Evolutionary conservation across 257 asterid genomes (phyloP).

Genomic region (Marsdenia floribunda): DNA sequence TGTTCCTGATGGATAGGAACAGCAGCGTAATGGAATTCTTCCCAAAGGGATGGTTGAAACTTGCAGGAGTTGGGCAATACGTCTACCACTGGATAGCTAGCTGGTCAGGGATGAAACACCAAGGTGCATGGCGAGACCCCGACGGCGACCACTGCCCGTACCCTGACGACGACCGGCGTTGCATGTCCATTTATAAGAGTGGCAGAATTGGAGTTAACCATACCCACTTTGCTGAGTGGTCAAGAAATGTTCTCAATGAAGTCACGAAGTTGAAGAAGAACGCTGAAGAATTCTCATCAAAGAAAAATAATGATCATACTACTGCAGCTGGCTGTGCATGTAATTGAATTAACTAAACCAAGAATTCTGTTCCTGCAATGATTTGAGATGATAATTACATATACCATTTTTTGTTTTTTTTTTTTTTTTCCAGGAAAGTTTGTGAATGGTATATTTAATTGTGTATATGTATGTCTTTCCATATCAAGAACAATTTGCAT

Average conservation of each 20-base stretch:
- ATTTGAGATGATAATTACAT: too few species aligned
- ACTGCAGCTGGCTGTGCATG: conserved; percentile 32
- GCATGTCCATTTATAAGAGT: conserved; percentile 55
- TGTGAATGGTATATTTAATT: too few species aligned
- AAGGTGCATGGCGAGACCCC: conserved; percentile 73
- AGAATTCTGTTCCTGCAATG: too few species aligned
- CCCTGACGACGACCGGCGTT: conserved; percentile 51
- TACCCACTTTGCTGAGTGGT: conserved; percentile 56
- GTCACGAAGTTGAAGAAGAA: conserved; percentile 31
- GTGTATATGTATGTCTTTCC: too few species aligned
- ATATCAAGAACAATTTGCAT: too few species aligned
- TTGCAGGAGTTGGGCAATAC: conserved; percentile 65
- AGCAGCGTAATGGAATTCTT: conserved; percentile 68
- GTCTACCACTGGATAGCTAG: conserved; percentile 68
- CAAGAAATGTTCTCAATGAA: conserved; percentile 31
- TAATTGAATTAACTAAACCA: background rate
- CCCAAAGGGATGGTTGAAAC: conserved; percentile 68
- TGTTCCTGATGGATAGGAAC: conserved; percentile 66
- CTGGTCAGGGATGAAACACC: conserved; percentile 75
- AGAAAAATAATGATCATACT: conserved; percentile 1
- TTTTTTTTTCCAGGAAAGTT: too few species aligned
- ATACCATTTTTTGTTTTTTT: too few species aligned
- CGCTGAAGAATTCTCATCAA: background rate
- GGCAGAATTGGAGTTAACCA: conserved; percentile 50
- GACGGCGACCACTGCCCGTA: conserved; percentile 42